Base-by-base conservation (phyloP, 1,139 yeast species). In the Arxiozyma bovina region DNA sequence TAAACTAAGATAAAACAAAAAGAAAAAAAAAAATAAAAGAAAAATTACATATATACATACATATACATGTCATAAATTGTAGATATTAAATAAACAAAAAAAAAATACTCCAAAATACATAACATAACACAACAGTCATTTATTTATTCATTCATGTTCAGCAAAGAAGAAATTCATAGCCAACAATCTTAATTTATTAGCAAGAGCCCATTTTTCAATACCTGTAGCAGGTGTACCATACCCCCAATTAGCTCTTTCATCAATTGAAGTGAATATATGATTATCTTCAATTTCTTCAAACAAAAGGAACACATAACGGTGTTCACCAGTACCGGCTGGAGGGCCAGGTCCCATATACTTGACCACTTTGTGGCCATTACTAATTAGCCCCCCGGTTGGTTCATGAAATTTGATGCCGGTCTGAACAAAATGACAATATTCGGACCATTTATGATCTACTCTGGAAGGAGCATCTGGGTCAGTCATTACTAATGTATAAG, bases 381-480 rank as follows among this genome's bases (percentile, higher is more conserved):
- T 63, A 15, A 64, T 62, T n/a, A 64, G 48, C 21, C 59, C 52
- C 21, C 58, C 57, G 11, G 53, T 53, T 12, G 52, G 27, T 9
- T 51, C 45, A 25, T 57, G 53, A n/a, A 59, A 54, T 57, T 75
- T 72, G 67, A 90, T 78, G 60, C 87, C 89, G 7, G 86, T 73
- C 41, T 80, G 78, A 45, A 90, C 74, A 77, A 81, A 88, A 72
- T 90, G 97, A 54, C 86, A 83, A 69, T 76, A 89, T 70, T 90
- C 96, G 11, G 94, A 84, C 95, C 95, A 89, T 66, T 83, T 87
- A 63, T 85, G 82, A 68, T 90, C 96, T 1, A 78, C 76, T 60
- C 82, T 78, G 4, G 91, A 80, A 20, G 97, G 97, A 9, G 96
- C 97, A 74, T 90, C 97, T 1, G 97, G 97, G 69, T 90, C 96